Conservation (phyloP, 768 basidiomycete genomes). For the Mycena pura region DNA sequence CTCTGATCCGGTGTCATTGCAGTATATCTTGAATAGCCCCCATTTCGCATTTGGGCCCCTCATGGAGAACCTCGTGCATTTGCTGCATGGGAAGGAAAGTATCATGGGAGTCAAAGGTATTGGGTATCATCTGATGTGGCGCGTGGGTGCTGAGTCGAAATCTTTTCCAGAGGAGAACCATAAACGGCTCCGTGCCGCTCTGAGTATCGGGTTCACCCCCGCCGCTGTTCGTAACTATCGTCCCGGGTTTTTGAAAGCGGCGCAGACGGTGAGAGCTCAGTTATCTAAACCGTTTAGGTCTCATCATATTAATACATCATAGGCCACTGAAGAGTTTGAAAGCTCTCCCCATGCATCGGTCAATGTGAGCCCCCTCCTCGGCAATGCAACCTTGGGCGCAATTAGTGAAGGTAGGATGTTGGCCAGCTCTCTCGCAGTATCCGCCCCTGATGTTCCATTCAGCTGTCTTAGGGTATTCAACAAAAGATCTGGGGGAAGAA, state of each 20-base stretch:
- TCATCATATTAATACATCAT: neutral
- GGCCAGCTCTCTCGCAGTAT: neutral
- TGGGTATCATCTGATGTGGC: too few relatives aligned
- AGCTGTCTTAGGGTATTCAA: conserved; percentile 3
- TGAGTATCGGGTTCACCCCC: conserved; percentile 3
- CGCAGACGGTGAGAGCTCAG: neutral
- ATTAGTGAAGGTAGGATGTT: neutral
- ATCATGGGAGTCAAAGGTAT: neutral
- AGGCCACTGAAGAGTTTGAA: neutral
- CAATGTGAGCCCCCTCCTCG: neutral
- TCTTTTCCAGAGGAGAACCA: neutral
- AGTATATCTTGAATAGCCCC: neutral
- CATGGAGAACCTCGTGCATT: neutral
- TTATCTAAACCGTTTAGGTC: too few relatives aligned
- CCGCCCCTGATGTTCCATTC: neutral
- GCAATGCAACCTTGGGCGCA: neutral
- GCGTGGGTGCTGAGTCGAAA: too few relatives aligned
- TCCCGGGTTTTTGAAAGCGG: neutral
- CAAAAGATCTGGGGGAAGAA: conserved; percentile 1
- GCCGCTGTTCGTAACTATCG: neutral
- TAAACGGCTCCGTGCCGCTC: neutral
- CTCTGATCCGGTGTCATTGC: conserved; percentile 2
- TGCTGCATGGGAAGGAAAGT: neutral
- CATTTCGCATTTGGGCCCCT: neutral
- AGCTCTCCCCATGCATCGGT: neutral